Conservation (phyloP, 1,284 basidiomycete species). For the Leccinum griseonigrum region DNA sequence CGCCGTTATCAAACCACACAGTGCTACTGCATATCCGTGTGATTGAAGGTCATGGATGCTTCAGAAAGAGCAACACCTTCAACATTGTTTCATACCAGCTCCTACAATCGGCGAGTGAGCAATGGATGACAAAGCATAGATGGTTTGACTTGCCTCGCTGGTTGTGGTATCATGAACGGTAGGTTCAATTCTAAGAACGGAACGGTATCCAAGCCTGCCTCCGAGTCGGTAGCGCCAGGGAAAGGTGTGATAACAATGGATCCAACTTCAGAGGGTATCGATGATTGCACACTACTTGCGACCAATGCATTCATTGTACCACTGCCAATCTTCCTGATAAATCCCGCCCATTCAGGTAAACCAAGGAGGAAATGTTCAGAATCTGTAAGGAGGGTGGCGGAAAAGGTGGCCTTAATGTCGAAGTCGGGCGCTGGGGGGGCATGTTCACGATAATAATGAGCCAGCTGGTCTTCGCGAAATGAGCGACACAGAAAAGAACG, state of each 20-base stretch:
- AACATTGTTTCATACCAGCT: constrained; percentile 78
- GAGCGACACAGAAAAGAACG: constrained; percentile 86
- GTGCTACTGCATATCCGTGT: too few species aligned
- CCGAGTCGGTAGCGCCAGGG: constrained; percentile 65
- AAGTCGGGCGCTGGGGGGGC: constrained; percentile 84
- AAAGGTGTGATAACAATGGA: constrained; percentile 94
- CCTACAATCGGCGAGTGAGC: constrained; percentile 35
- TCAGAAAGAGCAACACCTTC: constrained; percentile 89
- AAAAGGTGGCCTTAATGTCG: constrained; percentile 71
- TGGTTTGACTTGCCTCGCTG: constrained; percentile 47
- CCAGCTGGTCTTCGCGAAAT: constrained; percentile 79
- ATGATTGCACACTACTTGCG: constrained; percentile 90
- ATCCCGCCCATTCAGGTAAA: constrained; percentile 79
- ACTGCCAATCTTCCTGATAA: constrained; percentile 96
- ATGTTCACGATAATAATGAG: constrained; percentile 76
- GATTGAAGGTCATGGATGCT: constrained; percentile 85
- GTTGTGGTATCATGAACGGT: constrained; percentile 82
- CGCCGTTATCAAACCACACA: too few species aligned
- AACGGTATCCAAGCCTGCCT: too few species aligned
- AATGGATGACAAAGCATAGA: background rate
- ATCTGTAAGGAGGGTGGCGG: constrained; percentile 82
- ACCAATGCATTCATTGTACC: constrained; percentile 97
- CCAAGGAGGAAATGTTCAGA: constrained; percentile 80
- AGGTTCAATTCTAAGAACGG: constrained; percentile 63
- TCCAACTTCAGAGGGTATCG: constrained; percentile 95